A percentile compares a stretch with the other conserved stretches of the same genome.
Evolutionary conservation across 257 asterid genomes (phyloP).

Genomic region (Rauvolfia tetraphylla): DNA sequence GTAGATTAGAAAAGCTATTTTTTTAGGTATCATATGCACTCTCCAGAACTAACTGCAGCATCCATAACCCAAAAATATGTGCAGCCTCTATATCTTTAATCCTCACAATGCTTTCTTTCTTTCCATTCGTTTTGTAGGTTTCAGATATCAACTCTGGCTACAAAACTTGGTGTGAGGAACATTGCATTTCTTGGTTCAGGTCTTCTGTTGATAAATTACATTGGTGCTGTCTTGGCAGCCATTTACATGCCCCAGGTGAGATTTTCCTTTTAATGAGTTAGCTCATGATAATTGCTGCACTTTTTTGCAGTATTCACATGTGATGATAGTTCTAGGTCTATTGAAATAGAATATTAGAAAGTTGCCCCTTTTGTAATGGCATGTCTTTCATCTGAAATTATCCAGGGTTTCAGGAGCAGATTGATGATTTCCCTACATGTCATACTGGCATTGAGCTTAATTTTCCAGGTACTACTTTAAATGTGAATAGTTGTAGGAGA

Average conservation of each 20-base stretch:
- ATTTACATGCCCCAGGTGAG: constrained; percentile 84
- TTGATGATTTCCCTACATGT: constrained; percentile 81
- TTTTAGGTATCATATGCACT: neutral
- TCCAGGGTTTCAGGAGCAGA: constrained; percentile 76
- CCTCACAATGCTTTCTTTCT: neutral
- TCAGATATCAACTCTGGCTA: constrained; percentile 92
- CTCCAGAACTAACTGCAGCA: neutral
- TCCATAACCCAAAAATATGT: neutral
- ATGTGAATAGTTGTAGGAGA: neutral
- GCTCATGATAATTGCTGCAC: neutral
- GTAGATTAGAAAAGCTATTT: neutral
- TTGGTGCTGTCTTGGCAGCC: constrained; percentile 76
- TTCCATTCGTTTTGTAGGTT: constrained; percentile 47
- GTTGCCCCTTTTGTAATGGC: neutral
- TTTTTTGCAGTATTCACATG: neutral
- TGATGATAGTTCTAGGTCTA: neutral
- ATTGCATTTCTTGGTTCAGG: constrained; percentile 88
- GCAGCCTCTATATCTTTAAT: neutral
- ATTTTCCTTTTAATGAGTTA: constrained; percentile 7
- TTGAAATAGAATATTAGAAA: neutral
- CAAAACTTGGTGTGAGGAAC: constrained; percentile 95
- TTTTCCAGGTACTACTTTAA: constrained; percentile 59
- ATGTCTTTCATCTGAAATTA: constrained; percentile 16
- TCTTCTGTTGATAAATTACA: constrained; percentile 72
- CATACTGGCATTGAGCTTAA: constrained; percentile 62